A percentile compares a stretch with the other conserved stretches of the same genome.
These are phyloP conservation scores for Grigorovia humatica DNA, from an alignment of 805 yeast species.

Conservation along the genomic window DNA sequence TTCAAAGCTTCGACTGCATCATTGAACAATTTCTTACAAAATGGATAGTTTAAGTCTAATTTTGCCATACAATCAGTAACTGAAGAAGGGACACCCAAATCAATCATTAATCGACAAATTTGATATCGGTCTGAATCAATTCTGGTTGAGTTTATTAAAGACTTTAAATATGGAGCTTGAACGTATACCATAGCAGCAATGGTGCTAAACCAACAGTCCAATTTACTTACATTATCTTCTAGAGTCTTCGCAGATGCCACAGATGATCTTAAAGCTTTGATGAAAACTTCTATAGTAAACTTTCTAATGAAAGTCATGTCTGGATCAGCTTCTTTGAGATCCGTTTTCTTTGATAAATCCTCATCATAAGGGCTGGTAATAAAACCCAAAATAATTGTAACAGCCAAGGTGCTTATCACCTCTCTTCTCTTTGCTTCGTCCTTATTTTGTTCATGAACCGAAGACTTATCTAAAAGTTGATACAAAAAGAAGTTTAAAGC, in stretches of 20 bases:
- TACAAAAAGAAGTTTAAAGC: constrained; percentile 69
- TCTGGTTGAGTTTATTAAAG: constrained; percentile 37
- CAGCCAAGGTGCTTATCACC: constrained; percentile 52
- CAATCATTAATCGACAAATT: constrained; percentile 57
- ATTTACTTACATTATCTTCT: constrained; percentile 20
- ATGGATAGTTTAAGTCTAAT: constrained; percentile 66
- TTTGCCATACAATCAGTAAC: constrained; percentile 52
- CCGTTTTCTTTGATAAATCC: constrained; percentile 27
- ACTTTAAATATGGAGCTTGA: constrained; percentile 28
- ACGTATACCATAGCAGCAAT: constrained; percentile 21
- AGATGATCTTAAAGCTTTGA: constrained; percentile 51
- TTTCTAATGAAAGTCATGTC: constrained; percentile 66
- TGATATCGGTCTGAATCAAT: constrained; percentile 52
- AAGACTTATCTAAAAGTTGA: constrained; percentile 50
- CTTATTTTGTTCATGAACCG: constrained; percentile 29
- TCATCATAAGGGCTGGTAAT: constrained; percentile 47
- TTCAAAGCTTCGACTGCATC: constrained; percentile 50
- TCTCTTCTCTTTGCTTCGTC: constrained; percentile 38
- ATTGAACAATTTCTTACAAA: constrained; percentile 48
- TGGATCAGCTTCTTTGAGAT: constrained; percentile 47
- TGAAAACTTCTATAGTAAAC: constrained; percentile 58
- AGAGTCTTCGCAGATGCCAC: constrained; percentile 16
- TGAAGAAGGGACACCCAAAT: constrained; percentile 48
- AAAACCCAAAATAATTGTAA: constrained; percentile 50
- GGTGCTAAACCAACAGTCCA: constrained; percentile 25